phyloP scores from a whole-genome alignment of 768 basidiomycete species.

The Trametes elegans region DNA sequence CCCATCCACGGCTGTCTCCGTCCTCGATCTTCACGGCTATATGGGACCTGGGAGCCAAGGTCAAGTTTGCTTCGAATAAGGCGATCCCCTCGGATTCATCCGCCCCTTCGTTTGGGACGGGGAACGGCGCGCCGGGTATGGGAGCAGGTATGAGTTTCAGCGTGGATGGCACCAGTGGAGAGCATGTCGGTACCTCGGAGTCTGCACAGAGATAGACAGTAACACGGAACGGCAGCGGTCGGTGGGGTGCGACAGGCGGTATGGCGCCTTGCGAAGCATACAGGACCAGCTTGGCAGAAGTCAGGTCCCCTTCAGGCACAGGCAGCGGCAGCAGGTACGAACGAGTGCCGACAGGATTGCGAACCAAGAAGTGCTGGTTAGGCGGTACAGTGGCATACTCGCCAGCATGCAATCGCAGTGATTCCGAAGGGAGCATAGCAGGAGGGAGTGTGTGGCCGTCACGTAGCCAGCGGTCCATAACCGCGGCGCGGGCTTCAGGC shows the following conservation, averaged over 20 bases:
- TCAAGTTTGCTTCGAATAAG: constrained; percentile 54
- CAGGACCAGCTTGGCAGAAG: constrained; percentile 39
- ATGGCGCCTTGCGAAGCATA: constrained; percentile 64
- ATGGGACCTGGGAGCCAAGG: constrained; percentile 34
- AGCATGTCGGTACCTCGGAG: constrained; percentile 10
- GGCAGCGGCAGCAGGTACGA: constrained; percentile 36
- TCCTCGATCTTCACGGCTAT: constrained; percentile 53
- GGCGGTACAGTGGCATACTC: background rate
- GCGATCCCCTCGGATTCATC: constrained; percentile 77
- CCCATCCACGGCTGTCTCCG: constrained; percentile 58
- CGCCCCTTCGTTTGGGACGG: constrained; percentile 61
- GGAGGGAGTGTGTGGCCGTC: constrained; percentile 53
- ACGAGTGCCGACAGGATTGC: constrained; percentile 1
- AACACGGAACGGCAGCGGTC: constrained; percentile 42
- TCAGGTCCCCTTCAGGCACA: constrained; percentile 3
- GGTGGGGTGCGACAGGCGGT: constrained; percentile 47
- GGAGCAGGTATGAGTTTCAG: constrained; percentile 68
- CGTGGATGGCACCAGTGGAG: constrained; percentile 36
- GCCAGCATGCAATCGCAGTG: background rate
- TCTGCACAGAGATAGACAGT: constrained; percentile 46
- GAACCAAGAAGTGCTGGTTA: constrained; percentile 5
- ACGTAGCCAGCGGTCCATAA: constrained; percentile 68
- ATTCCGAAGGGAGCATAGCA: background rate
- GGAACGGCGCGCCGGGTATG: constrained; percentile 51
- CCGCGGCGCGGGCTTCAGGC: constrained; percentile 30